Percentiles rank a stretch among this genome's conserved stretches.
These are phyloP conservation scores for Quercus tomentella DNA, from an alignment of 331 rosid species.

Conservation along the genomic window DNA sequence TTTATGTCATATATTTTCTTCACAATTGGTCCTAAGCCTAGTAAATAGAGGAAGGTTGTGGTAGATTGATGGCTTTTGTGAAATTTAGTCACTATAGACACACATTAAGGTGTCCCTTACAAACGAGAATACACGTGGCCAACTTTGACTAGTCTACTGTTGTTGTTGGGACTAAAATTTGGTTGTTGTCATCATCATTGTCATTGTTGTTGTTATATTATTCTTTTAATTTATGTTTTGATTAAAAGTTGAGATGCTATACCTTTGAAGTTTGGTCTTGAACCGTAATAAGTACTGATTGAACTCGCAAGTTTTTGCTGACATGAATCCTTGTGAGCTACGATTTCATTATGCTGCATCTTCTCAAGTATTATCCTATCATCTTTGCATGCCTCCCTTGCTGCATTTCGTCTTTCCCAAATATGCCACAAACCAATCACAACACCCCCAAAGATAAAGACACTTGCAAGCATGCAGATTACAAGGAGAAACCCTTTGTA, in stretches of 20 bases:
- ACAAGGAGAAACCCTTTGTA: constrained; percentile 74
- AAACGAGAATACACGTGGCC: too few relatives aligned
- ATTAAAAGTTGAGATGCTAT: constrained; percentile 6
- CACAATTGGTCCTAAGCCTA: too few relatives aligned
- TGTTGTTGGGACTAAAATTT: too few relatives aligned
- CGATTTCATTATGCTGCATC: constrained; percentile 12
- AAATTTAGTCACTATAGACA: too few relatives aligned
- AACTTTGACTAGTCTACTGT: too few relatives aligned
- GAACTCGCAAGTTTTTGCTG: constrained; percentile 23
- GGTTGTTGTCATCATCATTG: too few relatives aligned
- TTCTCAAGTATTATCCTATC: background rate
- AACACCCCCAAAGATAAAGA: constrained; percentile 67
- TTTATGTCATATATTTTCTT: too few relatives aligned
- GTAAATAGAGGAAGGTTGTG: too few relatives aligned
- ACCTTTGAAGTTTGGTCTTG: constrained; percentile 83
- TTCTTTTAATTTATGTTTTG: background rate
- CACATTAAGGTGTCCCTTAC: too few relatives aligned
- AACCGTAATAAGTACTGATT: constrained; percentile 45
- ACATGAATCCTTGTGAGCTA: constrained; percentile 26
- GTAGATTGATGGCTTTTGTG: too few relatives aligned
- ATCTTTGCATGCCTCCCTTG: constrained; percentile 19
- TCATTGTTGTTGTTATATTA: background rate
- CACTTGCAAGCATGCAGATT: constrained; percentile 63
- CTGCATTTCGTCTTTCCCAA: constrained; percentile 48
- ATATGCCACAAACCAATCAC: constrained; percentile 67